Base-by-base conservation (phyloP, 192 early-diverging fungal genomes). In the Mortierella claussenii region DNA sequence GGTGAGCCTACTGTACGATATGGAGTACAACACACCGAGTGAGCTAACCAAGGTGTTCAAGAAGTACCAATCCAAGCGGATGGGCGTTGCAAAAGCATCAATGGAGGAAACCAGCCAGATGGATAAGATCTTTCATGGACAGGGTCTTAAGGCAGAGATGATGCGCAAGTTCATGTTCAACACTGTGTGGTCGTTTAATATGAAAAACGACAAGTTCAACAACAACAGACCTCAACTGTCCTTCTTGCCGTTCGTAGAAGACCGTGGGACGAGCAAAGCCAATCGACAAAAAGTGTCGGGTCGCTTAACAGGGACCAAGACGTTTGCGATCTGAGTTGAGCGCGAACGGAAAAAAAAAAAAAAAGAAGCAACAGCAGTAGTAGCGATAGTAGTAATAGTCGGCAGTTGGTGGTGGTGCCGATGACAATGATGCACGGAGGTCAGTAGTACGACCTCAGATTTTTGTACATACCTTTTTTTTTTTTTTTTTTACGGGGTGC, bases 131-230 rank as follows among this genome's bases (percentile, higher is more conserved):
- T 58, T 68, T 51, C 65, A 68, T 7, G 37, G 55, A 0, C 45
- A 58, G 20, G 56, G 57, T 2, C 40, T 69, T 17, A 31, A 36
- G 42, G 57, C 58, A n/a, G 43, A 24, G 9, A 53, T 69, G 49
- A 60, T 60, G 43, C 67, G 67, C 30, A 69, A 60, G 31, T 18
- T 69, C 13, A 20, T 55, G 4, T 60, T 60, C 51, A 60, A 47
- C 33, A 52, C 51, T 9, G 44, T 57, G 3, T 58, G 55, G 46
- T 31, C 55, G 3, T 59, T 59, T 37, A 59, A 44, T 56, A 50
- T 57, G 55, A 68, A 49, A 27, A 59, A 52, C 43, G 67, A 69
- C 58, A 69, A 60, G 43, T 27, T 55, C 21, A 69, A 60, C 24
- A 53, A 48, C 43, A 55, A 69, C 30, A 48, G 57, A 10, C 67